phyloP scores from a whole-genome alignment of 352 stramenopile genomes.

The Phytophthora uliginosa region DNA sequence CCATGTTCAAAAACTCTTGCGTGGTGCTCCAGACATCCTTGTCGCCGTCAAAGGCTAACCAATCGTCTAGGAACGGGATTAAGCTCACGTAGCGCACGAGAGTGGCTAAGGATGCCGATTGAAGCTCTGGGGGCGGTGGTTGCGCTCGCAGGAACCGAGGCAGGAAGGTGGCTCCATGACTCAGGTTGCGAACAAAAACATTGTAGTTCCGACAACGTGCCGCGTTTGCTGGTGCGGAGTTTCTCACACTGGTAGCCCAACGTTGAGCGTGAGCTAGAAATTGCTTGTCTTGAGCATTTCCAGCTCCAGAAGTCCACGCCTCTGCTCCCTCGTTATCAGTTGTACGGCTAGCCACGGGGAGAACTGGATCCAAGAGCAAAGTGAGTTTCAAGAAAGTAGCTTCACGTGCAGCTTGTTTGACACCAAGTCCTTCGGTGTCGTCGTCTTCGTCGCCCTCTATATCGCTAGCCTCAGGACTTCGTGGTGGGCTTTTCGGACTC shows the following conservation, averaged over 20 bases:
- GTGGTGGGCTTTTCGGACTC: conserved; percentile 15
- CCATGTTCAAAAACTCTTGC: conserved; percentile 92
- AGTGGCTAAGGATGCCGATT: conserved; percentile 34
- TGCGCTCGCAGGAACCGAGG: conserved; percentile 82
- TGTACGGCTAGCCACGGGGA: conserved; percentile 44
- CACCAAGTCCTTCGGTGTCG: conserved; percentile 39
- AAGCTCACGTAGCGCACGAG: conserved; percentile 93
- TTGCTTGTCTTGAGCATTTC: conserved; percentile 33
- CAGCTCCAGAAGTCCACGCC: conserved; percentile 12
- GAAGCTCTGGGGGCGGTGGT: conserved; percentile 60
- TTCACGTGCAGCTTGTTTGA: conserved; percentile 55
- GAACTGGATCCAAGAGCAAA: conserved; percentile 89
- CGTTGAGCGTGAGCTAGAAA: conserved; percentile 36
- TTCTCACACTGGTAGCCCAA: conserved; percentile 27
- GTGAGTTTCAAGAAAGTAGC: conserved; percentile 90
- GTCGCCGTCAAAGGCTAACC: conserved; percentile 82
- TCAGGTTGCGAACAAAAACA: conserved; percentile 84
- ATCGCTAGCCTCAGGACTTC: conserved; percentile 18
- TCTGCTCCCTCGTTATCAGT: conserved; percentile 33
- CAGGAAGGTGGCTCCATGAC: conserved; percentile 71
- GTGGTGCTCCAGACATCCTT: conserved; percentile 92
- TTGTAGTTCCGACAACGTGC: conserved; percentile 55
- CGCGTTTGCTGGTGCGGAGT: conserved; percentile 23
- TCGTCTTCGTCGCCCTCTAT: conserved; percentile 43
- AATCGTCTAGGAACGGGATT: conserved; percentile 94